Evolutionary conservation across 345 rosid genomes (phyloP), one percentile per base, ranked within the genome.

Genomic region (Lepidium didymum): DNA sequence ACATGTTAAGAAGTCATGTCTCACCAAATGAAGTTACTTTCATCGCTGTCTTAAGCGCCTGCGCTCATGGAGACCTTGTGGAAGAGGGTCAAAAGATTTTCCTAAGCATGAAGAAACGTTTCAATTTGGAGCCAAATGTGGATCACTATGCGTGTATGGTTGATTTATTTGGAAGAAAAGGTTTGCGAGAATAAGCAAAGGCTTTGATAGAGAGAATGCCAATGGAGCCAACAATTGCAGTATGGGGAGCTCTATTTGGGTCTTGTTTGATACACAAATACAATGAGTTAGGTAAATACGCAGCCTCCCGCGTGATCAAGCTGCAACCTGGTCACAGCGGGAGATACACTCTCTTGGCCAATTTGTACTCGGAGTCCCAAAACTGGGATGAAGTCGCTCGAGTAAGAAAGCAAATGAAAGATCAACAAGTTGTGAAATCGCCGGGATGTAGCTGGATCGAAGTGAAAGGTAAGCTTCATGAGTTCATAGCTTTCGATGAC

Each of bases 361-460:
- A 82, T 62, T 66, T 86, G 74, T 79, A 71, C 19, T 81, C 86
- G 7, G 82, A 82, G 65, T 81, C 79, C 2, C 79, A 79, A 72
- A 74, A 80, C 58, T 80, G 85, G 86, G 82, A 84, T 14, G 91
- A 84, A 56, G 88, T 80, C 12, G 67, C 75, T 47, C 60, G 56
- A 44, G 64, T 85, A 7, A 73, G 86, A 67, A 77, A 75, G 40
- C 37, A 77, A 68, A 83, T 87, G 89, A 80, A 73, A 72, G 78
- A 71, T 9, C 77, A 72, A 54, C 80, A 78, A 37, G 75, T 83
- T 58, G 80, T 44, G 50, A 83, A 87, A 68, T 64, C 21, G 15
- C 86, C 85, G 13, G 89, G 79, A 40, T 81, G 64, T 57, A 85
- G 86, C 69, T 87, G 86, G 90, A 81, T 85, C 12, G 82, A 77